Conservation (phyloP, 371 early-diverging fungal species). For the Lichtheimia hyalospora region DNA sequence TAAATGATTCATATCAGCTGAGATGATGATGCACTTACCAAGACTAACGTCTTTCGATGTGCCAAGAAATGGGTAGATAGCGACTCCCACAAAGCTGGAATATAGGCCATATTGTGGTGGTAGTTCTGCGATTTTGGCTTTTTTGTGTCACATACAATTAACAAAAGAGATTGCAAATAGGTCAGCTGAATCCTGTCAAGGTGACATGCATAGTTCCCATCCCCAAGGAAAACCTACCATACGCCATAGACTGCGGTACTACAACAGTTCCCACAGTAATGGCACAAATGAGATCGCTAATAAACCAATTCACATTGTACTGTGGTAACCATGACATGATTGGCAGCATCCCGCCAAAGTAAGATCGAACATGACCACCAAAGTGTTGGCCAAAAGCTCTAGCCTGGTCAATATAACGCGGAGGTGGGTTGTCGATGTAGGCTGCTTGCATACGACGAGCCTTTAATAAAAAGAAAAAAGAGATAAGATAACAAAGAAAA, state of each 20-base stretch:
- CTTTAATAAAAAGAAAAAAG: too few relatives aligned
- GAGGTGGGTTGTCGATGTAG: conserved; percentile 5
- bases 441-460: background rate
- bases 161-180: background rate
- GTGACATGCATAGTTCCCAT: background rate
- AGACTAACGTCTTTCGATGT: conserved; percentile 89
- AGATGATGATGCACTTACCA: conserved; percentile 55
- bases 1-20: background rate
- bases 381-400: conserved; percentile 14
- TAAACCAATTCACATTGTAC: conserved; percentile 73
- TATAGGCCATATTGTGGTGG: conserved; percentile 90
- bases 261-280: conserved; percentile 73
- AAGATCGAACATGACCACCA: conserved; percentile 12
- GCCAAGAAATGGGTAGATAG: conserved; percentile 78
- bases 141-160: conserved; percentile 10
- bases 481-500: background rate
- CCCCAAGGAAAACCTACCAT: conserved; percentile 54
- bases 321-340: conserved; percentile 67
- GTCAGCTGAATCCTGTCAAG: conserved; percentile 1
- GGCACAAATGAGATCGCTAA: conserved; percentile 71
- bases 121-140: conserved; percentile 79
- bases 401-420: background rate
- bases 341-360: conserved; percentile 52
- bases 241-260: conserved; percentile 84
- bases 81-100: conserved; percentile 77